Evolutionary conservation across 306 rosid genomes (phyloP), one percentile per base, ranked within the genome.

Genomic region (Dryas octopetala): DNA sequence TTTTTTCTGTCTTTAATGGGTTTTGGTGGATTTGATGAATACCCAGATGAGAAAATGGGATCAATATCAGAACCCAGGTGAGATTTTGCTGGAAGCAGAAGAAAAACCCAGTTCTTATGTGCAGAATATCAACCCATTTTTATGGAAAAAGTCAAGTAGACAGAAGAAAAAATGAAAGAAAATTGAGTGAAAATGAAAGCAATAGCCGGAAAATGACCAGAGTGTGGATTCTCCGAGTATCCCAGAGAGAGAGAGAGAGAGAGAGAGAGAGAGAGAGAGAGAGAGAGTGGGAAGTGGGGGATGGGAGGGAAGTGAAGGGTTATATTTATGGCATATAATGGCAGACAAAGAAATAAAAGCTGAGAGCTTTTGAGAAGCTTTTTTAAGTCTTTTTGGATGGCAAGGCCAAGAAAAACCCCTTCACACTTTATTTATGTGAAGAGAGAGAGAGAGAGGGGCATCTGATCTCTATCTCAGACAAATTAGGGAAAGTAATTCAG

Each of bases 311-410:
- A 55, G 61, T 3, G 19, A 14, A 53, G 32, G 44, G 64, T 61
- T 82, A 61, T 51, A 76, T 44, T 87, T 78, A 80, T 69, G 83
- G 77, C 73, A 80, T 76, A 53, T 65, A 79, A 80, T 76, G 88
- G 85, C 77, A 78, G 89, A 80, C 85, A 85, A 43, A 12, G 81
- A 81, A 75, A 62, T 64, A 78, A 83, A 83, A 89, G 85, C n/a
- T n/a, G 26, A 46, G 62, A 54, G 53, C 82, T 78, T 77, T 85
- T 78, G 57, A 17, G 62, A 79, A 75, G 77, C 80, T 79, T 84
- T 88, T 71, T 76, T 48, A 70, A 73, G 74, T 75, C 72, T 70
- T 85, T 80, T 68, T 52, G 17, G 44, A 40, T 64, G 51, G 52
- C 40, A 84, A 81, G 50, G 76, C 79, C 81, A 9, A 40, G 74